Base-by-base conservation (phyloP, 2,329 filamentous ascomycete species). In the Fusarium verticillioides region DNA sequence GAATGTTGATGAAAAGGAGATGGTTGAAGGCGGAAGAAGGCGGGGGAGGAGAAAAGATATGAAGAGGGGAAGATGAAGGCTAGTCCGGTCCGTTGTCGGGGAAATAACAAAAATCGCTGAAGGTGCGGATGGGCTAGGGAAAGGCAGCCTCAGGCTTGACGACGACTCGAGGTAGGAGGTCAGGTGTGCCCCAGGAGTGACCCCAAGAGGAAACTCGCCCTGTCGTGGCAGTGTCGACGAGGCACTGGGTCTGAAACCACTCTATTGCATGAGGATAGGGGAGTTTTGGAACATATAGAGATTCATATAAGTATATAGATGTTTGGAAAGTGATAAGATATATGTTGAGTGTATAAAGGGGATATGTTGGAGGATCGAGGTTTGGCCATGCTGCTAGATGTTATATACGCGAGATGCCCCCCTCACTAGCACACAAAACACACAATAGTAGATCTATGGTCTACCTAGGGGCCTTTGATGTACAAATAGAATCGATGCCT, bases 271-370 rank as follows among this genome's bases (percentile, higher is more conserved):
- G 5, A 5, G 2, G 9, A 12, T 16, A 5, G 5, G 15, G 9
- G 4, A 1, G 0, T n/a, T 43, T 50, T 6, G 2, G 23, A 2
- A 18, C 7, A 10, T n/a, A 6, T 2, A 16, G 9, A n/a, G 12
- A 5, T 26, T 32, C 1, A 10, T 0, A 9, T 19, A 19, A 9
- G 2, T 10, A 10, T 36, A 5, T 32, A 23, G 18, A 46, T 44
- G 4, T 9, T 16, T 1, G 4, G 7, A 4, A 26, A 12, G 11
- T 19, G 4, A 21, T 23, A 4, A 2, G 9, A 23, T 37, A 12
- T 12, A 10, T n/a, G 6, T 10, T 36, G 2, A 23, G 11, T 10
- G 8, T 8, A 4, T 6, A 21, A 32, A 23, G 15, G 42, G 23
- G 21, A 5, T 28, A 7, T 18, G 7, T 21, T 30, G 6, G 19